Evolutionary conservation across 129 eudicot species (phyloP).

Genomic region (Pseudognaphalium luteoalbum): DNA sequence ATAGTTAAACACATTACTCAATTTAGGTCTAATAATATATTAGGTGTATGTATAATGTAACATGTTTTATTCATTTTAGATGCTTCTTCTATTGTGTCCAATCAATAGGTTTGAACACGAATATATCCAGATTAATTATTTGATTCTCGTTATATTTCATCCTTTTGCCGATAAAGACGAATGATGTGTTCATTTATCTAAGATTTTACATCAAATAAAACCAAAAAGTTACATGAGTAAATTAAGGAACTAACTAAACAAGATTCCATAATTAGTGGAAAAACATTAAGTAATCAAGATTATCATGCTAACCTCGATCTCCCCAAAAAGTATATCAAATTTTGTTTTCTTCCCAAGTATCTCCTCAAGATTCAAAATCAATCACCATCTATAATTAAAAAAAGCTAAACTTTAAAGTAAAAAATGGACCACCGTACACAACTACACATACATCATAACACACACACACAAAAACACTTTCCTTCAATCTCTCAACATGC

Average conservation of each 20-base stretch:
- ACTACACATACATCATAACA: conserved; percentile 8
- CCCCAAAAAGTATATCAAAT: conserved; percentile 32
- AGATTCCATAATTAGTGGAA: conserved; percentile 38
- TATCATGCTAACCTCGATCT: conserved; percentile 37
- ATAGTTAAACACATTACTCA: no score
- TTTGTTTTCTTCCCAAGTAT: conserved; percentile 41
- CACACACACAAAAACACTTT: conserved; percentile 9
- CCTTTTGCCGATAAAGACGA: not conserved
- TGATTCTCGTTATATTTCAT: not conserved
- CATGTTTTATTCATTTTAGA: not conserved
- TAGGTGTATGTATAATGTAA: no score
- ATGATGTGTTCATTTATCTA: not conserved
- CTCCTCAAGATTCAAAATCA: conserved; percentile 41
- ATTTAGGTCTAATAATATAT: no score
- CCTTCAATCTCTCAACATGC: conserved; percentile 35
- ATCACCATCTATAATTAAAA: conserved; percentile 9
- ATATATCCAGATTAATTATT: not conserved
- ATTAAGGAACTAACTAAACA: conserved; percentile 22
- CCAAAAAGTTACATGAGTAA: conserved; percentile 24
- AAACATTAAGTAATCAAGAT: conserved; percentile 15
- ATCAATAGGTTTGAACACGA: not conserved
- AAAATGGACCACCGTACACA: conserved; percentile 12
- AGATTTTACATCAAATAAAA: not conserved
- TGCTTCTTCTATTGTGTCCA: not conserved
- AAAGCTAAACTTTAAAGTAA: not conserved